phyloP scores from a whole-genome alignment of 73 alveolate genomes.

The Stentor roeselii region DNA sequence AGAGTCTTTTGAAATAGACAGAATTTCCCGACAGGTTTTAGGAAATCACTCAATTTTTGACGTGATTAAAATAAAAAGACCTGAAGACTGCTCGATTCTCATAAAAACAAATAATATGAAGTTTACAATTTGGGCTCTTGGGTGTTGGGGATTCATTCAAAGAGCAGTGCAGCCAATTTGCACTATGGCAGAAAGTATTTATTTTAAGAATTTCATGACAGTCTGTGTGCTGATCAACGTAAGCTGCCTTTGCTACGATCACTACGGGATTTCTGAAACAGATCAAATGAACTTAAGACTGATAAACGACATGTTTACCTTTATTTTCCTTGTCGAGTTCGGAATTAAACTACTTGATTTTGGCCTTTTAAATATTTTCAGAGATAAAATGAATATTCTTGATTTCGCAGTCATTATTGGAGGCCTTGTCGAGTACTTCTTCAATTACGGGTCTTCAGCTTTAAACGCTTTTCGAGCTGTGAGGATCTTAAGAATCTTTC shows the following conservation, averaged over 20 bases:
- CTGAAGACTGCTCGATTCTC: no score
- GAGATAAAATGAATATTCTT: slow-evolving; percentile 66
- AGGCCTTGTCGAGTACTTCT: slow-evolving; percentile 78
- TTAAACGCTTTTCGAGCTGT: slow-evolving; percentile 72
- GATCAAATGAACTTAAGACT: not conserved
- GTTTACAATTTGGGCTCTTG: not conserved
- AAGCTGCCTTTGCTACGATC: slow-evolving; percentile 57
- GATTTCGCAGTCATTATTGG: slow-evolving; percentile 79
- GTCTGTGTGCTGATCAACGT: slow-evolving; percentile 52
- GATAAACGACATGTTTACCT: not conserved
- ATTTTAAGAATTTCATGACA: not conserved
- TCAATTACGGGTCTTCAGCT: slow-evolving; percentile 38
- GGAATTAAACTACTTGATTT: slow-evolving; percentile 59
- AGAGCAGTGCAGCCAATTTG: not conserved
- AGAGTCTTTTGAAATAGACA: no score
- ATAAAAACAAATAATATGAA: no score
- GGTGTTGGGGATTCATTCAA: slow-evolving; percentile 19
- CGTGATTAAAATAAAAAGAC: no score
- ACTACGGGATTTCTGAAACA: slow-evolving; percentile 9
- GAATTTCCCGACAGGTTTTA: no score
- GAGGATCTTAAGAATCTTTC: slow-evolving; percentile 87
- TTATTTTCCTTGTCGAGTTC: slow-evolving; percentile 55
- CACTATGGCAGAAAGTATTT: not conserved
- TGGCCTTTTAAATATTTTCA: slow-evolving; percentile 53
- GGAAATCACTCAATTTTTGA: no score